These are phyloP conservation scores for Calonectria ilicicola DNA, from an alignment of 2,329 filamentous ascomycete genomes.

Conservation along the genomic window DNA sequence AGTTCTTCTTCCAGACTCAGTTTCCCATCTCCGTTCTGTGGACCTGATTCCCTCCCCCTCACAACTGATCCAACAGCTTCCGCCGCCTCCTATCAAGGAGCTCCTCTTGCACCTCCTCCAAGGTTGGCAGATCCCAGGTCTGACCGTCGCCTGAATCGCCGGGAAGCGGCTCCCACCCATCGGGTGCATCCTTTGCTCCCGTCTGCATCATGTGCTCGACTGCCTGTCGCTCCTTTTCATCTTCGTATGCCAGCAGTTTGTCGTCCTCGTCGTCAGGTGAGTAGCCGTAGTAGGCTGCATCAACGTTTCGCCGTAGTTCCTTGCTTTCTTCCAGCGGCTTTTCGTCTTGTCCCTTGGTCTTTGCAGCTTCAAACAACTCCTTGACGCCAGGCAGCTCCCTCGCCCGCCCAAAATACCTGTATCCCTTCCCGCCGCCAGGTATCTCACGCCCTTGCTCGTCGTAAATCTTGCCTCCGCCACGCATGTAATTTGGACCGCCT, in stretches of 20 bases:
- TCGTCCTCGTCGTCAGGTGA: slow-evolving; percentile 93
- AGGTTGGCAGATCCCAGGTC: slow-evolving; percentile 84
- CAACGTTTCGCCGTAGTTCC: slow-evolving; percentile 80
- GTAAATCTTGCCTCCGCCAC: slow-evolving; percentile 76
- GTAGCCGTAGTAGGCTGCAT: slow-evolving; percentile 97
- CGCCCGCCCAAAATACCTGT: slow-evolving; percentile 93
- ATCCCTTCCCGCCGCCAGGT: slow-evolving; percentile 84
- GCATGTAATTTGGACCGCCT: slow-evolving; percentile 98
- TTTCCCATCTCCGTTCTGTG: neutral
- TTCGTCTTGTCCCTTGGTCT: slow-evolving; percentile 66
- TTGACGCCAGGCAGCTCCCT: slow-evolving; percentile 94
- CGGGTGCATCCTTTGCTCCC: slow-evolving; percentile 67
- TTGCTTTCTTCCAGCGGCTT: slow-evolving; percentile 76
- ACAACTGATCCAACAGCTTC: slow-evolving; percentile 86
- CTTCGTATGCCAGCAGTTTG: slow-evolving; percentile 83
- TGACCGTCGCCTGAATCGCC: slow-evolving; percentile 88
- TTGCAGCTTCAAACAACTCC: slow-evolving; percentile 89
- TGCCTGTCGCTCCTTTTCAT: slow-evolving; percentile 84
- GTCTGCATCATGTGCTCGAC: slow-evolving; percentile 74
- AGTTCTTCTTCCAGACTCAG: neutral
- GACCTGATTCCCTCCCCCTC: slow-evolving; percentile 13
- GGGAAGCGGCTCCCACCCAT: slow-evolving; percentile 86
- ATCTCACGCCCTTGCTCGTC: slow-evolving; percentile 81
- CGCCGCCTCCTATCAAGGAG: slow-evolving; percentile 86
- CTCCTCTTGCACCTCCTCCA: slow-evolving; percentile 95